Conservation (phyloP, 352 stramenopile species). For the Phytophthora melonis region DNA sequence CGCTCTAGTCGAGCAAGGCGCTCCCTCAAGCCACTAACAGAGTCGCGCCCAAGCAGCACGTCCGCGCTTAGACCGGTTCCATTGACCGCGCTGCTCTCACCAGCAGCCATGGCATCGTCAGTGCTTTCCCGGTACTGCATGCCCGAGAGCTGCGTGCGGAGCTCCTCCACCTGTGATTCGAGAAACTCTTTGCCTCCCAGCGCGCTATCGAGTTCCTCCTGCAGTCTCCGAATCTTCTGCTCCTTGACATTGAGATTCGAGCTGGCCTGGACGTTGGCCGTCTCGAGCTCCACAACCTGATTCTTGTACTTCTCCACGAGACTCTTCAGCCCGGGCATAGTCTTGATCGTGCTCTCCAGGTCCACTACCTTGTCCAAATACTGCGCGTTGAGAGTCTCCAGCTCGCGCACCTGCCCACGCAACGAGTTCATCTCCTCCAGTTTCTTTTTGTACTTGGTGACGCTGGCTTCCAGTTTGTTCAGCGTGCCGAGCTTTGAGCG, state of each 20-base stretch:
- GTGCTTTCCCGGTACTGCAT: slow-evolving; percentile 58
- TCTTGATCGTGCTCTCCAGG: slow-evolving; percentile 89
- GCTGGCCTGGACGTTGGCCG: slow-evolving; percentile 77
- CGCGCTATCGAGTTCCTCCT: slow-evolving; percentile 87
- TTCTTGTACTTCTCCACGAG: slow-evolving; percentile 91
- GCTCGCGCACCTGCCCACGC: slow-evolving; percentile 76
- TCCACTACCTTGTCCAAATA: slow-evolving; percentile 89
- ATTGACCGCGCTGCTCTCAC: slow-evolving; percentile 41
- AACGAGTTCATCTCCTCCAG: slow-evolving; percentile 88
- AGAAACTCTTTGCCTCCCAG: slow-evolving; percentile 86
- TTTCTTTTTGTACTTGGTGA: slow-evolving; percentile 89
- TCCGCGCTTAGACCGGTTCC: slow-evolving; percentile 63
- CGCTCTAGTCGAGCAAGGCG: slow-evolving; percentile 75
- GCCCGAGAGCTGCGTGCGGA: slow-evolving; percentile 70
- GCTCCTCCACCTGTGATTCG: slow-evolving; percentile 85
- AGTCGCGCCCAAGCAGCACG: slow-evolving; percentile 73
- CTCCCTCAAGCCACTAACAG: slow-evolving; percentile 62
- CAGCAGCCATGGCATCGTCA: slow-evolving; percentile 48
- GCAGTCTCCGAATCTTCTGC: slow-evolving; percentile 80
- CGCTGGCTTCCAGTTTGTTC: slow-evolving; percentile 82
- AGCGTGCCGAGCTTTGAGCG: slow-evolving; percentile 85
- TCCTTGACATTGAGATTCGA: slow-evolving; percentile 86
- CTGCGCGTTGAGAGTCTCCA: slow-evolving; percentile 82
- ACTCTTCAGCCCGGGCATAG: slow-evolving; percentile 79
- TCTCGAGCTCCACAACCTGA: slow-evolving; percentile 89